Evolutionary conservation across 2,329 filamentous ascomycete genomes (phyloP).

Genomic region (Colletotrichum orchidophilum): DNA sequence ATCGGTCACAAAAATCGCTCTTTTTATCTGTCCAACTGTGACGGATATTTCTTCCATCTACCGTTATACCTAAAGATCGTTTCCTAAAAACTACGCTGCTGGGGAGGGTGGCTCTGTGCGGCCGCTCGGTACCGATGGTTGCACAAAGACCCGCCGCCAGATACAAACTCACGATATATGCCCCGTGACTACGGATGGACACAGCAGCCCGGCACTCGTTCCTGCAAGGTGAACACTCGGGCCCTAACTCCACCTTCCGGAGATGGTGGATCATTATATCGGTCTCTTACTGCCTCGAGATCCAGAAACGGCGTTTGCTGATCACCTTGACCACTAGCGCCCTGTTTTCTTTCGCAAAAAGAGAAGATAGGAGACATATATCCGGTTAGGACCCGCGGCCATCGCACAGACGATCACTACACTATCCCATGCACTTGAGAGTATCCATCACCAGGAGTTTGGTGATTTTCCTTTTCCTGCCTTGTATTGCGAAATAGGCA

Average conservation of each 20-base stretch:
- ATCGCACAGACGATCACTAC: constrained; percentile 25
- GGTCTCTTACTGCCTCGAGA: constrained; percentile 3
- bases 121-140: constrained; percentile 22
- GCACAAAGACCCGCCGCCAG: neutral
- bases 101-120: constrained; percentile 9
- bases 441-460: neutral
- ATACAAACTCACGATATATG: neutral
- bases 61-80: constrained; percentile 11
- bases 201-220: constrained; percentile 7
- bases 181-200: neutral
- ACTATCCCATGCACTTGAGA: neutral
- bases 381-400: constrained; percentile 8
- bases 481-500: constrained; percentile 10
- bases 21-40: neutral
- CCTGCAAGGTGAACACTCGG: neutral
- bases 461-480: constrained; percentile 6
- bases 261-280: constrained; percentile 21
- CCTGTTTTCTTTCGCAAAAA: constrained; percentile 17
- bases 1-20: constrained; percentile 2
- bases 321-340: neutral
- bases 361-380: constrained; percentile 23
- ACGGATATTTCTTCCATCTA: neutral
- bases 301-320: constrained; percentile 12
- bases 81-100: constrained; percentile 1
- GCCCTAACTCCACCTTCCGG: constrained; percentile 5